A percentile compares a stretch with the other conserved stretches of the same genome.
These are phyloP conservation scores for Metschnikowia vanudenii DNA, from an alignment of 805 yeast genomes.

Conservation along the genomic window DNA sequence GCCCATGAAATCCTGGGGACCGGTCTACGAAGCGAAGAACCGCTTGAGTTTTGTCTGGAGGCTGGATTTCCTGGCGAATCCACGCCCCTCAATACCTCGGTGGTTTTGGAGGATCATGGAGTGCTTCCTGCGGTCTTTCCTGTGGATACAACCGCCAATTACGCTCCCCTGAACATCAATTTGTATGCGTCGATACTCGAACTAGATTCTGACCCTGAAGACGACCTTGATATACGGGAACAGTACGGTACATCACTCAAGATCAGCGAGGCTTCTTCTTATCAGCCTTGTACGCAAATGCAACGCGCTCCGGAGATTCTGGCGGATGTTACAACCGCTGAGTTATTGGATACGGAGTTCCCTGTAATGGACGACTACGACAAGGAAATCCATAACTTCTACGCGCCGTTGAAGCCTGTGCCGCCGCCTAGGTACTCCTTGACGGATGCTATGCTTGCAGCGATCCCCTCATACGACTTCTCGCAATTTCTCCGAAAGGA, in stretches of 20 bases:
- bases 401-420: slow-evolving; percentile 21
- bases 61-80: slow-evolving; percentile 8
- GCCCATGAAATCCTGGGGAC: not conserved
- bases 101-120: not conserved
- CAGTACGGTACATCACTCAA: slow-evolving; percentile 20
- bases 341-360: slow-evolving; percentile 10
- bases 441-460: slow-evolving; percentile 20
- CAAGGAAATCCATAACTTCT: slow-evolving; percentile 18
- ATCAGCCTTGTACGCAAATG: slow-evolving; percentile 2
- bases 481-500: slow-evolving; percentile 14
- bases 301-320: slow-evolving; percentile 1
- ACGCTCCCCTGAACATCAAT: not conserved
- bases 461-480: slow-evolving; percentile 15
- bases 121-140: not conserved
- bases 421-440: slow-evolving; percentile 20
- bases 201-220: slow-evolving; percentile 18
- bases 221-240: slow-evolving; percentile 8
- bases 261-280: slow-evolving; percentile 11
- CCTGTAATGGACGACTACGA: slow-evolving; percentile 20
- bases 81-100: slow-evolving; percentile 3
- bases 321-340: slow-evolving; percentile 11
- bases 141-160: not conserved
- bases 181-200: slow-evolving; percentile 15
- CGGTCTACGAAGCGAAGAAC: slow-evolving; percentile 1
- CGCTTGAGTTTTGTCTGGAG: not conserved